A percentile compares a stretch with the other conserved stretches of the same genome.
These are phyloP conservation scores for Aspergillus indologenus DNA, from an alignment of 495 filamentous ascomycete genomes.

Conservation along the genomic window DNA sequence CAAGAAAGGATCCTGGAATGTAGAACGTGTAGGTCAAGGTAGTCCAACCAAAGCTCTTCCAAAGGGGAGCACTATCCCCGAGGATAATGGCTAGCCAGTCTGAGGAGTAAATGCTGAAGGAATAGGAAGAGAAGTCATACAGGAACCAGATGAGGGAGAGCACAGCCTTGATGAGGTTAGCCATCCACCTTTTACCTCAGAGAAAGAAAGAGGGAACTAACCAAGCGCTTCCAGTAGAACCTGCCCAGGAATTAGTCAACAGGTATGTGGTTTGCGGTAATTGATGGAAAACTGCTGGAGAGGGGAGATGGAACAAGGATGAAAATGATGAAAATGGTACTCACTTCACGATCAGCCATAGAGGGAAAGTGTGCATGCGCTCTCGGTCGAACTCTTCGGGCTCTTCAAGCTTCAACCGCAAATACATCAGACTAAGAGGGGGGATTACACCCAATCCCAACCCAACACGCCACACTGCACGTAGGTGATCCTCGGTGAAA, in stretches of 20 bases:
- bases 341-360: conserved; percentile 50
- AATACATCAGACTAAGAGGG: conserved; percentile 67
- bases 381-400: conserved; percentile 74
- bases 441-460: conserved; percentile 79
- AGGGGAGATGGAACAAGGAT: neutral
- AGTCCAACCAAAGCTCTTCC: conserved; percentile 79
- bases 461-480: conserved; percentile 71
- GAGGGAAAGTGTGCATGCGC: conserved; percentile 52
- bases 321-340: conserved; percentile 7
- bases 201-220: conserved; percentile 12
- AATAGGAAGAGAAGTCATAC: conserved; percentile 82
- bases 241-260: conserved; percentile 20
- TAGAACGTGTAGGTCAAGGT: conserved; percentile 83
- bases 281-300: neutral
- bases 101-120: conserved; percentile 75
- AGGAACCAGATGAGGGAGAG: conserved; percentile 89
- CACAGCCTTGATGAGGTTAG: conserved; percentile 60
- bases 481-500: conserved; percentile 63
- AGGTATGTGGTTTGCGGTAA: neutral
- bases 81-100: conserved; percentile 67
- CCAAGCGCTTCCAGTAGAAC: conserved; percentile 51
- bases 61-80: conserved; percentile 53
- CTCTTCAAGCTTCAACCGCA: conserved; percentile 75
- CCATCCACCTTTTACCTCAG: conserved; percentile 26
- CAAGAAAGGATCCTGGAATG: conserved; percentile 74